A percentile compares a stretch with the other conserved stretches of the same genome.
These are phyloP conservation scores for Fusarium burgessii DNA, from an alignment of 2,329 filamentous ascomycete species.

Conservation along the genomic window DNA sequence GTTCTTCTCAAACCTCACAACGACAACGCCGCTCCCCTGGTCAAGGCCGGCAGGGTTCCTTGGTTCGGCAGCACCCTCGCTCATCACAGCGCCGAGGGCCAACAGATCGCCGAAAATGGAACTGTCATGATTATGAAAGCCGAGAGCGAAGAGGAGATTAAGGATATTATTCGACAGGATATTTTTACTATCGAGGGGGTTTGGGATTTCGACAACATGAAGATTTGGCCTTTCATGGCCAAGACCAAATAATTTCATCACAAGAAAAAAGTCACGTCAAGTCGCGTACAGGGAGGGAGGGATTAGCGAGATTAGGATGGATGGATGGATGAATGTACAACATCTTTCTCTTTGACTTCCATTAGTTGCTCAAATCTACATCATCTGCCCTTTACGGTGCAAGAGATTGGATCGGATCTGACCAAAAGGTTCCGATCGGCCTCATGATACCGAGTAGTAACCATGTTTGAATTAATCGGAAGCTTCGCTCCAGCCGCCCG, in stretches of 20 bases:
- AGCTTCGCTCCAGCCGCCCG: not conserved
- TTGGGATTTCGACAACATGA: not conserved
- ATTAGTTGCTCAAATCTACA: not conserved
- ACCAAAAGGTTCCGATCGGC: not conserved
- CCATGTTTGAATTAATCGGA: not conserved
- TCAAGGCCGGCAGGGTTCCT: not conserved
- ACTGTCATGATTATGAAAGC: conserved; percentile 2
- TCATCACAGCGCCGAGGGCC: not conserved
- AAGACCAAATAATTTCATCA: not conserved
- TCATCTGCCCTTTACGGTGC: not conserved
- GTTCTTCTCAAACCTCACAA: not conserved
- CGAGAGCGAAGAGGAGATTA: not conserved
- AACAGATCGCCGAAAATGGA: not conserved
- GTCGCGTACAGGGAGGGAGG: not conserved
- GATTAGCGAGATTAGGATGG: not conserved
- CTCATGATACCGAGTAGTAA: too few species aligned
- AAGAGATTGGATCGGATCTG: not conserved
- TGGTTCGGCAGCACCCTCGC: conserved; percentile 2
- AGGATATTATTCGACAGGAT: not conserved
- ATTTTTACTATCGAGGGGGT: conserved; percentile 1
- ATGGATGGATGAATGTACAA: not conserved
- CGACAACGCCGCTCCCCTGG: not conserved
- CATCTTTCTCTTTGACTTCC: not conserved
- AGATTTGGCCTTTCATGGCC: not conserved
- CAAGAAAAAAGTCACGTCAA: not conserved